Evolutionary conservation across 75 land plant species (phyloP).

Genomic region (Pinus albicaulis): DNA sequence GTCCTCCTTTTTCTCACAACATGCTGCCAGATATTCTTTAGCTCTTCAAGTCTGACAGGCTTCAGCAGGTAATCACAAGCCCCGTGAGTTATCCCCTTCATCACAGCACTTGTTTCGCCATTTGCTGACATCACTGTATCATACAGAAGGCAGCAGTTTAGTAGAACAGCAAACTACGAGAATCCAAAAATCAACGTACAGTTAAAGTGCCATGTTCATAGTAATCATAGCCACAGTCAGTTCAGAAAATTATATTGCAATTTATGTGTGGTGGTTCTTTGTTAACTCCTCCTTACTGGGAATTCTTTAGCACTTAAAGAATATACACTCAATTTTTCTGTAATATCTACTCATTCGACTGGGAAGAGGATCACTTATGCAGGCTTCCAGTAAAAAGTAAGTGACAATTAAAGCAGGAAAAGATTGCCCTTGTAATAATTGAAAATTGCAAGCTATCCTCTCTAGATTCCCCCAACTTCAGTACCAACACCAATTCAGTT

Average conservation of each 20-base stretch:
- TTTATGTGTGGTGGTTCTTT: background rate
- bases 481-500: background rate
- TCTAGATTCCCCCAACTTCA: background rate
- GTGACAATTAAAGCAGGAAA: too few relatives aligned
- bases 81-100: slow-evolving; percentile 92
- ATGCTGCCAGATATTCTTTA: slow-evolving; percentile 93
- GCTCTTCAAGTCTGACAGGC: slow-evolving; percentile 85
- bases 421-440: too few relatives aligned
- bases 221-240: background rate
- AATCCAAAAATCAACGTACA: background rate
- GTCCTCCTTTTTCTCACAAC: slow-evolving; percentile 64
- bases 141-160: slow-evolving; percentile 22
- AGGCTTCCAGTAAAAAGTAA: too few relatives aligned
- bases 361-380: background rate
- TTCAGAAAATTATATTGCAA: background rate
- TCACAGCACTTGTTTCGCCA: slow-evolving; percentile 79
- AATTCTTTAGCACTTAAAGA: background rate
- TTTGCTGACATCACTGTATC: slow-evolving; percentile 82
- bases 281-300: background rate
- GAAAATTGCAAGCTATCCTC: too few relatives aligned
- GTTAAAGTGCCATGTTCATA: background rate
- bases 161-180: background rate
- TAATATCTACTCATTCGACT: background rate
- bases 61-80: slow-evolving; percentile 92
- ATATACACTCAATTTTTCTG: background rate